Base-by-base conservation (phyloP, 768 basidiomycete genomes). In the Nidula microcarpa region DNA sequence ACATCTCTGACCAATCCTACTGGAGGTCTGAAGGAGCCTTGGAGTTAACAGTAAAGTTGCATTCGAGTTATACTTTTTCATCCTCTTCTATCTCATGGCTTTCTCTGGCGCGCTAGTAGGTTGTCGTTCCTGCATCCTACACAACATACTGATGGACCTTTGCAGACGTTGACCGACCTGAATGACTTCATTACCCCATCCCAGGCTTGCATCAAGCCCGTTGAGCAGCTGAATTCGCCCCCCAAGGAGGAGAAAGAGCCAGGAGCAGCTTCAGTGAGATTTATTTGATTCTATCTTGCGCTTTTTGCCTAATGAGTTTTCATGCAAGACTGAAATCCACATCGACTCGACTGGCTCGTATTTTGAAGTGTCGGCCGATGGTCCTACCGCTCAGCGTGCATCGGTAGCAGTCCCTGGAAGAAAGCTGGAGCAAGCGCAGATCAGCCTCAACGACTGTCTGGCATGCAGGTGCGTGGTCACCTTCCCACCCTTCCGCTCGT, bases 101-200 rank as follows among this genome's bases (percentile, higher is more conserved):
- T 94, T 94, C 69, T 94, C 92, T 65, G 91, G 91, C 60, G 89
- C 91, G 41, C 75, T 94, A 58, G 89, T 89, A 65, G 48, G 86
- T 74, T 39, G 58, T 46, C 33, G 41, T 33, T 43, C 36, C 36
- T 33, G 11, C 18, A 53, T 34, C 16, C 33, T 33, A 44, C 33
- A 36, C 35, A 47, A 58, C 53, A 55, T 50, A 9, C 47, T 30
- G 23, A 49, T 23, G 11, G 11, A 51, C 3, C 43, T 52, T 53
- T 33, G 33, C 50, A 94, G 92, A 94, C 89, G 7, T 74, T 98
- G 46, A 93, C 92, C 16, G 95, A 96, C 70, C 79, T 98, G 48
- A 98, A 98, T 67, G 97, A 98, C 70, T 99, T 94, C 68, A 91
- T 99, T 43, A 89, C 92, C 0, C 97, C 97, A 1, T 89, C 94